Conservation (phyloP, 805 yeast species). For the Wickerhamiella alocasiicola region DNA sequence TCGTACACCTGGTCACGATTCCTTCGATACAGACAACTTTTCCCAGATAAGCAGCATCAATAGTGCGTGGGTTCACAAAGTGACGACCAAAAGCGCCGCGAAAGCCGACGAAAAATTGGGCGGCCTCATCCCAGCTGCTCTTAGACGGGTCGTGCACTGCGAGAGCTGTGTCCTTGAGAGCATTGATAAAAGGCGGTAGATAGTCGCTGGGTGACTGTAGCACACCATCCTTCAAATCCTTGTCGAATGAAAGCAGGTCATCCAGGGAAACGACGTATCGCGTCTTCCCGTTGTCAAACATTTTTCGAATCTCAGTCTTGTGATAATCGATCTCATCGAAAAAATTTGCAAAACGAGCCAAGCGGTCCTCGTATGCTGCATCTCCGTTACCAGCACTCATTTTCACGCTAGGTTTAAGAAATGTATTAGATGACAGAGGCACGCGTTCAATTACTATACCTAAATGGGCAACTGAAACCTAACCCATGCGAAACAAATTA, state of each 20-base stretch:
- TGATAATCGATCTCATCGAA: conserved; percentile 45
- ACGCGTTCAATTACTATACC: conserved; percentile 11
- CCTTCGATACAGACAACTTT: conserved; percentile 85
- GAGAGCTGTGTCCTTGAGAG: conserved; percentile 65
- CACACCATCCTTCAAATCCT: conserved; percentile 64
- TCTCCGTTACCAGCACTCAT: conserved; percentile 19
- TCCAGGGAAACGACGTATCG: conserved; percentile 70
- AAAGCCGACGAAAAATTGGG: conserved; percentile 63
- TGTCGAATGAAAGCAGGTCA: conserved; percentile 75
- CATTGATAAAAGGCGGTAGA: conserved; percentile 80
- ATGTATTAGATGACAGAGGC: background rate
- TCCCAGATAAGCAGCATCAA: conserved; percentile 63
- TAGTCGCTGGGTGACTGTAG: conserved; percentile 68
- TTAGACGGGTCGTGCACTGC: conserved; percentile 54
- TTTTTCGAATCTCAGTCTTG: conserved; percentile 52
- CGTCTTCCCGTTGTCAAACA: conserved; percentile 54
- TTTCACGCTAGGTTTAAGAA: conserved; percentile 1
- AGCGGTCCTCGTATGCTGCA: conserved; percentile 58
- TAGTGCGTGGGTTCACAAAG: conserved; percentile 75
- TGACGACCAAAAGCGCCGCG: conserved; percentile 87
- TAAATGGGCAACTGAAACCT: conserved; percentile 10
- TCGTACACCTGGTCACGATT: conserved; percentile 83
- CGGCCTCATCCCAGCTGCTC: conserved; percentile 44
- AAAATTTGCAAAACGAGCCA: conserved; percentile 79
- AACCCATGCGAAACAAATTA: no score